Conservation (phyloP, 495 filamentous ascomycete species). For the Xylaria bambusicola region DNA sequence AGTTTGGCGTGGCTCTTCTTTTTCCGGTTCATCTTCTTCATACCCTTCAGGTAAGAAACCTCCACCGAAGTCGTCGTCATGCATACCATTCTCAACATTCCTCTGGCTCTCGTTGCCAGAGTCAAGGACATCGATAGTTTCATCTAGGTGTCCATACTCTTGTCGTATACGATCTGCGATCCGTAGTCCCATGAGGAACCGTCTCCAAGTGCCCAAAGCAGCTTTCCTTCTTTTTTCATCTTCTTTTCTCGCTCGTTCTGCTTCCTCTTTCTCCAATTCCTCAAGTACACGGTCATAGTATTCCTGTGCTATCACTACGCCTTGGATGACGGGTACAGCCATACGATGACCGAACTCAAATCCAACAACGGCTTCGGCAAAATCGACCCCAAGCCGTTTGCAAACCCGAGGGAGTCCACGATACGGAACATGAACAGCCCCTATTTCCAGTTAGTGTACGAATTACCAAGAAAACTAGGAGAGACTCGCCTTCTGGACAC, state of each 20-base stretch:
- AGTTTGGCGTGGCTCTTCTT: constrained; percentile 26
- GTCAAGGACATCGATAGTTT: constrained; percentile 44
- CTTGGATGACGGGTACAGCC: constrained; percentile 88
- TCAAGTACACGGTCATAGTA: constrained; percentile 74
- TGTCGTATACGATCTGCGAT: constrained; percentile 76
- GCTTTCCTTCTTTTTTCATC: constrained; percentile 77
- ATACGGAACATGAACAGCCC: constrained; percentile 80
- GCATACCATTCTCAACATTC: constrained; percentile 6
- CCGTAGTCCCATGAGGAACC: constrained; percentile 79
- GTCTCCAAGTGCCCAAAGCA: constrained; percentile 79
- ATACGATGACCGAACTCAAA: constrained; percentile 95
- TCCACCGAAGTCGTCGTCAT: constrained; percentile 53
- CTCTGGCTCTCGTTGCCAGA: constrained; percentile 28
- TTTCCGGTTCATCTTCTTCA: constrained; percentile 33
- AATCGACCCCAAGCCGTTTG: constrained; percentile 81
- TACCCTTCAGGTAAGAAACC: constrained; percentile 59
- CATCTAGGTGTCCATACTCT: constrained; percentile 68
- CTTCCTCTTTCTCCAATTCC: constrained; percentile 80
- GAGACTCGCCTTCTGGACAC: constrained; percentile 66
- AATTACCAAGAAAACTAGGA: too few relatives aligned
- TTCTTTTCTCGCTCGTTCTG: constrained; percentile 74
- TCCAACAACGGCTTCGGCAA: constrained; percentile 91
- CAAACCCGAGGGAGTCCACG: constrained; percentile 77
- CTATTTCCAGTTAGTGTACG: constrained; percentile 24
- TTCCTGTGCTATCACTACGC: constrained; percentile 84